Conservation (phyloP, 75 land plant genomes). For the Chamaecyparis obtusa region DNA sequence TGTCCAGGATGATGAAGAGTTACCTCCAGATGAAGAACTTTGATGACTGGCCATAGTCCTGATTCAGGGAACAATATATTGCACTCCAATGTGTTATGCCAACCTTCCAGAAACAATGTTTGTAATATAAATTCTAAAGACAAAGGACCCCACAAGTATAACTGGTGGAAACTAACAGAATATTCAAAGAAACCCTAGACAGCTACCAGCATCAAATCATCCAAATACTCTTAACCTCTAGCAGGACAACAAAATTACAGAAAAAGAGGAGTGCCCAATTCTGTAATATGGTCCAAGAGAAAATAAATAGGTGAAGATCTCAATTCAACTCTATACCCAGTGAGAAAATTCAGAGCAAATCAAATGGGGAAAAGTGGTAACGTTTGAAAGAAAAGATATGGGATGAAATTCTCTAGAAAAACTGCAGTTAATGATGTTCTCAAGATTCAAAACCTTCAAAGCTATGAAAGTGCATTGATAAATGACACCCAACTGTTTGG, state of each 20-base stretch:
- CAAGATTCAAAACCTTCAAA: too few species aligned
- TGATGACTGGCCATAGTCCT: not conserved
- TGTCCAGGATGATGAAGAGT: slow-evolving; percentile 37
- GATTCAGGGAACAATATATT: not conserved
- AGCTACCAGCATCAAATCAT: not conserved
- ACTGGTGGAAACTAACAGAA: not conserved
- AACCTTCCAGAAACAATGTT: not conserved
- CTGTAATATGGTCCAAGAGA: not conserved
- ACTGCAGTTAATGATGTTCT: too few species aligned
- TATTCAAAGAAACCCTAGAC: not conserved
- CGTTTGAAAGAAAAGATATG: not conserved
- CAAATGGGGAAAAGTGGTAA: not conserved
- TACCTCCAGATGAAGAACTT: not conserved
- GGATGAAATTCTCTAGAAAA: not conserved
- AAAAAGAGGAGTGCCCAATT: not conserved
- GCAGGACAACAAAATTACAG: not conserved
- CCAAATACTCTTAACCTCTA: not conserved
- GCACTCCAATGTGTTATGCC: not conserved
- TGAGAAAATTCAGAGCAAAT: not conserved
- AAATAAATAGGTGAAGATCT: not conserved
- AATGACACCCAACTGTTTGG: not conserved
- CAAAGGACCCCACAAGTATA: not conserved
- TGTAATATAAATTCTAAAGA: not conserved
- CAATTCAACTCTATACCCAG: not conserved
- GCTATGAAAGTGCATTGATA: not conserved